Base-by-base conservation (phyloP, 2,329 filamentous ascomycete species). In the Aureobasidium sp. region DNA sequence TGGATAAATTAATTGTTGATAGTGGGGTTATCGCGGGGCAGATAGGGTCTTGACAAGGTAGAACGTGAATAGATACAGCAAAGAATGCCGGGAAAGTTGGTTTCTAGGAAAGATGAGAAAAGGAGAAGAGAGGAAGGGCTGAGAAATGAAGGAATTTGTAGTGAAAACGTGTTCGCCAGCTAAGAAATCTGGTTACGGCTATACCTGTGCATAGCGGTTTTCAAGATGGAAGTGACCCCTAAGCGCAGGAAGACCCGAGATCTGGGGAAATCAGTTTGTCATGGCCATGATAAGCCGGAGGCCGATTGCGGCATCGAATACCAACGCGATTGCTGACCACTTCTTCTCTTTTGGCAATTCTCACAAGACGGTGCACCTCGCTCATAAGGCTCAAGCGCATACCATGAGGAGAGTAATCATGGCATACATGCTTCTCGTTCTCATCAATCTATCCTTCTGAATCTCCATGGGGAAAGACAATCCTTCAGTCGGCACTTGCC, bases 1-100 rank as follows among this genome's bases (percentile, higher is more conserved):
- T 25, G 11, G 9, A 7, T 12, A 44, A 12, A 41, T 45, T 22
- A 29, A 60, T 20, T 59, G 42, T 48, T 59, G 39, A 51, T 60
- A 45, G 57, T 45, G 57, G 57, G 57, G 57, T 60, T 42, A 41
- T 60, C 29, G 57, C 41, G 57, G 57, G 57, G 57, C 41, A 60
- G 45, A 59, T 36, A 51, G 27, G 57, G 57, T 31, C 44, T 31
- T 39, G 39, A 37, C 36, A 31, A 45, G 17, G 45, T 49, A 51
- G 22, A 42, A 22, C 7, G 22, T 9, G 31, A 36, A 34, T 14
- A 49, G 11, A 29, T 51, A 47, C 45, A 49, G 57, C 41, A 37
- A 48, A 47, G 14, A 6, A 58, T 58, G 57, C 44, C 42, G 9
- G 55, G 41, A 48, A 37, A 48, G 55, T 37, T 34, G 42, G 15